Evolutionary conservation across 192 early-diverging fungal genomes (phyloP), one percentile per base, ranked within the genome.

Genomic region (Pilaira anomala): DNA sequence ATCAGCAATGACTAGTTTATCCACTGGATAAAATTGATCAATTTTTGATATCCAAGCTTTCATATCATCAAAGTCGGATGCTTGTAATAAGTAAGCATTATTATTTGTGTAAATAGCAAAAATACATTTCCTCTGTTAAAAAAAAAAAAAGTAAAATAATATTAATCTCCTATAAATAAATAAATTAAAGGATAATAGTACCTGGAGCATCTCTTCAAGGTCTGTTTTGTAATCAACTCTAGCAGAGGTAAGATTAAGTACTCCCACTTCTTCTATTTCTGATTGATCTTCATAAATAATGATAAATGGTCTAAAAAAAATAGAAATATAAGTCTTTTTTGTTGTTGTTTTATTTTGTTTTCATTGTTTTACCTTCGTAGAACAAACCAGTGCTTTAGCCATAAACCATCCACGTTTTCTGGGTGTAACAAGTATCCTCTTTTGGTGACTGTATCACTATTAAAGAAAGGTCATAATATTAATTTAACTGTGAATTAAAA

Each of bases 351-450:
- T 5, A 36, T 36, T 33, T 36, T 9, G 7, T 36, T 33, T 33
- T 36, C 1, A 28, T 14, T 21, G 13, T 28, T 41, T 49, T 76
- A 79, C 67, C 85, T 76, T 63, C 87, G 73, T 57, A 91, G 76
- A 36, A 93, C 90, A 76, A 90, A 84, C 88, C 89, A 93, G 6
- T 85, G 78, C 33, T 85, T 83, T 1, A 78, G 72, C 92, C 94
- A 96, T 9, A 58, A 56, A 40, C 87, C 83, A 52, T 80, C 78
- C 18, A 76, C 78, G 59, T 74, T 69, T 51, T 82, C 77, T 7
- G 80, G 78, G 50, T 76, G 74, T 42, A 69, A 56, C 3, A 83
- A 48, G 56, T 81, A 78, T 2, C 83, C 83, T 39, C 71, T 76
- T 65, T 81, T 85, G 7, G 79, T 79, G 13, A 81, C 60, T 44